These are phyloP conservation scores for Claviceps monticola DNA, from an alignment of 2,329 filamentous ascomycete genomes.

Conservation along the genomic window DNA sequence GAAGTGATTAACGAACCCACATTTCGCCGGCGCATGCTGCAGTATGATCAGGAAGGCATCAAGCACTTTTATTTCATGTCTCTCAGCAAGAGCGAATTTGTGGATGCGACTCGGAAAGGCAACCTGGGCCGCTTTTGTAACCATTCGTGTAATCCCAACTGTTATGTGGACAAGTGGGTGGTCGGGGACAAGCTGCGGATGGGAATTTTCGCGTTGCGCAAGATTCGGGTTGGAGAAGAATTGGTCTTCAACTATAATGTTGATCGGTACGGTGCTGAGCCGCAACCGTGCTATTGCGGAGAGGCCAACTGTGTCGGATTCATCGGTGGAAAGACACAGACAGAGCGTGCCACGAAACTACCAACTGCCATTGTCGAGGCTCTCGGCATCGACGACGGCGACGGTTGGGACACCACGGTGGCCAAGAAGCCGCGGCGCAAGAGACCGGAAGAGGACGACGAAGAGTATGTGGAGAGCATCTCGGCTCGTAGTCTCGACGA, in stretches of 20 bases:
- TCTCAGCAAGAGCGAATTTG: conserved; percentile 87
- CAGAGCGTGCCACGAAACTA: conserved; percentile 84
- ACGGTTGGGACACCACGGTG: conserved; percentile 82
- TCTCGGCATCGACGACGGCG: conserved; percentile 82
- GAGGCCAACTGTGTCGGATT: conserved; percentile 92
- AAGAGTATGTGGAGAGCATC: conserved; percentile 87
- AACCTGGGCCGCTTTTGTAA: conserved; percentile 97
- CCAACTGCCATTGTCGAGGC: conserved; percentile 84
- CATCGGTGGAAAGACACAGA: conserved; percentile 96
- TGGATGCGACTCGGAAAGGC: conserved; percentile 92
- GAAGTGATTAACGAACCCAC: conserved; percentile 91
- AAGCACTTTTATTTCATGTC: conserved; percentile 99
- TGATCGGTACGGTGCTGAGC: conserved; percentile 91
- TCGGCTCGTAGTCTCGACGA: conserved; percentile 68
- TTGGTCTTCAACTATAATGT: conserved; percentile 99
- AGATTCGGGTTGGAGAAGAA: conserved; percentile 79
- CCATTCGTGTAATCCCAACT: conserved; percentile 97
- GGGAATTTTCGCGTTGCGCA: conserved; percentile 89
- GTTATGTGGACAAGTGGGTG: conserved; percentile 99
- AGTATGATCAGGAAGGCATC: conserved; percentile 92
- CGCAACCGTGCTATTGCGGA: conserved; percentile 91
- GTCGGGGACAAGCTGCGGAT: conserved; percentile 94
- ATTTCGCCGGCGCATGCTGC: conserved; percentile 78
- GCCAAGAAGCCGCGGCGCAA: conserved; percentile 87
- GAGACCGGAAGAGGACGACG: conserved; percentile 80